phyloP scores from a whole-genome alignment of 768 basidiomycete genomes.

The Mycena floridula region DNA sequence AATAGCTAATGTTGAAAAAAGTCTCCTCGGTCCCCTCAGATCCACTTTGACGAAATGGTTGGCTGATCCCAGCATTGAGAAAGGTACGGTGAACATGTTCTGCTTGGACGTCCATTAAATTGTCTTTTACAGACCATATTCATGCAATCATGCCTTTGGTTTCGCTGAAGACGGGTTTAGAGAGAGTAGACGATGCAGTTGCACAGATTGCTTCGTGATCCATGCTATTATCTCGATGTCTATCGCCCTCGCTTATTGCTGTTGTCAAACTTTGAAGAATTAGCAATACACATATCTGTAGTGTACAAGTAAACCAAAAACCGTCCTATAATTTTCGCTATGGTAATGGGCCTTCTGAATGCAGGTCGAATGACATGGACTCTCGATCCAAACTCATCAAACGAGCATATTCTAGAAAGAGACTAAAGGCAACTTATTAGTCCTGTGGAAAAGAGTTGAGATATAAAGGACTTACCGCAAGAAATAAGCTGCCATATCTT shows the following conservation, averaged over 20 bases:
- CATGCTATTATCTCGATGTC: too few species aligned
- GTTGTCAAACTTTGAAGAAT: too few species aligned
- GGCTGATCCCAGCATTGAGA: conserved; percentile 11
- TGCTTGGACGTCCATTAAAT: not conserved
- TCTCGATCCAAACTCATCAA: conserved; percentile 42
- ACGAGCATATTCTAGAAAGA: conserved; percentile 50
- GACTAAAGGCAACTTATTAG: conserved; percentile 21
- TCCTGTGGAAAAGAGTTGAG: not conserved
- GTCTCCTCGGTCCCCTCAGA: conserved; percentile 40
- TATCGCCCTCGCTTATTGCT: too few species aligned
- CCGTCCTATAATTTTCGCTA: too few species aligned
- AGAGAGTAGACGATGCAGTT: conserved; percentile 39
- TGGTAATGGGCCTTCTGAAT: too few species aligned
- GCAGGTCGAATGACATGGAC: not conserved
- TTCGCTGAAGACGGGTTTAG: conserved; percentile 43
- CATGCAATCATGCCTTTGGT: conserved; percentile 30
- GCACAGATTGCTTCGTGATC: too few species aligned
- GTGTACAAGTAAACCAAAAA: too few species aligned
- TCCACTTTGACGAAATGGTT: conserved; percentile 28
- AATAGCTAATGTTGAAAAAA: conserved; percentile 35
- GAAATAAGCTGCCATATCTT: conserved; percentile 54
- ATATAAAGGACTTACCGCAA: conserved; percentile 52
- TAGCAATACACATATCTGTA: too few species aligned
- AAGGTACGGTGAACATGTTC: conserved; percentile 17
- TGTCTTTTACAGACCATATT: conserved; percentile 18